Conservation (phyloP, 768 basidiomycete genomes). For the Rhodotorula taiwanensis region DNA sequence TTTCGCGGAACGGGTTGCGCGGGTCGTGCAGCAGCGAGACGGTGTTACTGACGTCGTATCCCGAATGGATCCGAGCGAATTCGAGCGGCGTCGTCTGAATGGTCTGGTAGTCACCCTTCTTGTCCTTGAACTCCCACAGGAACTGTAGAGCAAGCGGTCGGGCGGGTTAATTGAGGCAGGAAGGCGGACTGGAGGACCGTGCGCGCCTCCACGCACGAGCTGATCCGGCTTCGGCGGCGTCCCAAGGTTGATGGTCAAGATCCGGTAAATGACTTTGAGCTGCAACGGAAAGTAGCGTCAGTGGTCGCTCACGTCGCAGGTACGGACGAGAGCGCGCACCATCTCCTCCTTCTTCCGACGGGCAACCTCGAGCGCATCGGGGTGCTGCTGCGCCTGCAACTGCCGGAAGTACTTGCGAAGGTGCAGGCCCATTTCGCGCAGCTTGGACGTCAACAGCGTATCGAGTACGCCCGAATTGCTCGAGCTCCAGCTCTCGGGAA, state of each 20-base stretch:
- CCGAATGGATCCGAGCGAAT: conserved; percentile 57
- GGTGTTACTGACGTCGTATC: conserved; percentile 51
- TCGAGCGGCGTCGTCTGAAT: conserved; percentile 74
- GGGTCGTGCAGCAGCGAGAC: conserved; percentile 92
- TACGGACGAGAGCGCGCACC: neutral
- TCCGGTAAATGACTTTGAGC: conserved; percentile 72
- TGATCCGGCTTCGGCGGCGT: conserved; percentile 69
- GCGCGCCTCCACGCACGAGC: neutral
- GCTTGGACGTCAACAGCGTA: conserved; percentile 73
- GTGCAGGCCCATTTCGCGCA: conserved; percentile 80
- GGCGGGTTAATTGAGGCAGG: neutral
- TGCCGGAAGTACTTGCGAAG: conserved; percentile 53
- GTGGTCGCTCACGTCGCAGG: neutral
- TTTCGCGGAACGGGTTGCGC: conserved; percentile 65
- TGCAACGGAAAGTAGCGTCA: neutral
- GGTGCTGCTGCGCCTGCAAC: conserved; percentile 45
- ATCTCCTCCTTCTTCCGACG: conserved; percentile 76
- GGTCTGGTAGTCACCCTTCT: conserved; percentile 52
- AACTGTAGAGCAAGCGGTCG: conserved; percentile 54
- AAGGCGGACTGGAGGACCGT: neutral
- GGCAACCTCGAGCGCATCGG: conserved; percentile 43
- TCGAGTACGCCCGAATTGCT: conserved; percentile 67
- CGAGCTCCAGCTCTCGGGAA: conserved; percentile 64
- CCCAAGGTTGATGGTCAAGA: conserved; percentile 61
- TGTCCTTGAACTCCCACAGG: conserved; percentile 81